Base-by-base conservation (phyloP, 2,329 filamentous ascomycete genomes). In the Apiospora kogelbergensis region DNA sequence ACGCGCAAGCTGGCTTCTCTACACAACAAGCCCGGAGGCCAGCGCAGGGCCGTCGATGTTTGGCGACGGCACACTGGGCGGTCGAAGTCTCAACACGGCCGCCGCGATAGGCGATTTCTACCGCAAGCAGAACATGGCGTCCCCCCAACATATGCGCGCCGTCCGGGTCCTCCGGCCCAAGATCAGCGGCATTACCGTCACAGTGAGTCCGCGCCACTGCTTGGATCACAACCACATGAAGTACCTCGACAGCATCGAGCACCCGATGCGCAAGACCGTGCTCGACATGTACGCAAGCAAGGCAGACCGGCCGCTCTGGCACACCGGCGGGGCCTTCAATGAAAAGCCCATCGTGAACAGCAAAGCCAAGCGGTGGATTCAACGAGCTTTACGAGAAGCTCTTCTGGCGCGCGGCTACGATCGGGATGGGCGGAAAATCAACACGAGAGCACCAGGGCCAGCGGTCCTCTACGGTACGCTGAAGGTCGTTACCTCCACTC, bases 41-140 rank as follows among this genome's bases (percentile, higher is more conserved):
- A 10, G 4, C n/a, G n/a, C 11, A 20, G 22, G 24, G n/a, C 10
- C 20, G n/a, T 33, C 40, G 2, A 33, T 33, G 7, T 33, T 65
- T 13, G 37, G 63, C n/a, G 26, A 4, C n/a, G 2, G n/a, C 63
- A 2, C 13, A 20, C 22, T 44, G 24, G 37, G n/a, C 30, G 17
- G 33, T 10, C 53, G 53, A 30, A n/a, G n/a, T 45, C 20, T 60
- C 30, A 17, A 71, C 33, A 71, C 74, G 5, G 70, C 73, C 41
- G 26, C 70, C 4, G 68, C 72, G 67, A 65, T 76, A 48, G 2
- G 63, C 10, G 65, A 67, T 4, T 53, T 72, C n/a, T 74, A 64
- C 75, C 83, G 83, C 70, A 79, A 85, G 70, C 84, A 85, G 77
- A 75, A 81, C 17, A 82, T 88, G 46, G 46, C 74, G 45, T 64